Evolutionary conservation across 1,284 basidiomycete genomes (phyloP), one percentile per base, ranked within the genome.

Genomic region (Chalciporus piperatoides): DNA sequence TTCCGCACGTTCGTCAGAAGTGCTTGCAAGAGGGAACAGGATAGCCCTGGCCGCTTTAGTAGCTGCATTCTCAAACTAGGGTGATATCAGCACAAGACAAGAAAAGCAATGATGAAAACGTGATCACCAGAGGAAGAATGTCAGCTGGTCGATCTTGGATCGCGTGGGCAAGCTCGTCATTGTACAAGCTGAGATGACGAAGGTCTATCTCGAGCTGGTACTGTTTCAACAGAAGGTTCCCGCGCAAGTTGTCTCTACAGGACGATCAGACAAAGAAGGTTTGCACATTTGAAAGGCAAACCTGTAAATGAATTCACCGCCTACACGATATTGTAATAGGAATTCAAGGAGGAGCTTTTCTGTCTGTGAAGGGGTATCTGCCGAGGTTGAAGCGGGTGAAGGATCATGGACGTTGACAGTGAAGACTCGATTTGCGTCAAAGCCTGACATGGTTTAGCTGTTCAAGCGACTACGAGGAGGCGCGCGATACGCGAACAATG

Each of bases 181-280:
- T 94, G 77, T 88, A 99, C 19, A 96, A 77, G 56, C 86, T 83
- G 40, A 99, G 71, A 71, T 99, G 93, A 42, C 87, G 82, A 56
- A 99, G 79, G 68, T 97, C 92, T 17, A 99, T 86, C 63, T 99
- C 95, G 19, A 99, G 80, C 15, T 93, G 81, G 62, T 95, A 86
- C 58, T 95, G 91, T 67, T 94, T 95, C 52, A 97, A 72, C 12
- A 99, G 78, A 33, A 98, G 71, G 62, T 95, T 97, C 41, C 86
- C 90, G 17, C 95, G 82, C 38, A 99, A 76, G 55, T 90, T 89
- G 65, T 99, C 96, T 61, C 93, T 94, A 58, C 52, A 57, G 38
- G 51, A 14, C 25, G 38, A 60, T 56, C 14, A 49, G 30, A 33
- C 30, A 35, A 45, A 40, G 42, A 40, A 33, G 10, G 43, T 57